Evolutionary conservation across 371 early-diverging fungal genomes (phyloP).

Genomic region (Haplosporangium sp.): DNA sequence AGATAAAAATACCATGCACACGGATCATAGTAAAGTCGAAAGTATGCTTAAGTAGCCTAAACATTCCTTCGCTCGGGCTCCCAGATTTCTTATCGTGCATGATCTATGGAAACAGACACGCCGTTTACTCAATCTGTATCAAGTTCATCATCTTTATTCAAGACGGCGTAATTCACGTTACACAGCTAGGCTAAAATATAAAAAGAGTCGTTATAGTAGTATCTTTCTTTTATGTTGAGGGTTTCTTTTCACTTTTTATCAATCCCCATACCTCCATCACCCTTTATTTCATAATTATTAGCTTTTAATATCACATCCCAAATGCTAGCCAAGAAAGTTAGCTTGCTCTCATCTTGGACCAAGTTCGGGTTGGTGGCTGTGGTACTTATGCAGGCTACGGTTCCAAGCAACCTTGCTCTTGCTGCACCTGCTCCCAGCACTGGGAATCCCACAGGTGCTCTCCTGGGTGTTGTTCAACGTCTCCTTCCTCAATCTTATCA

Average conservation of each 20-base stretch:
- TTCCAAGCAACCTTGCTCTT: not conserved
- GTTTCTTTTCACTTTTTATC: not conserved
- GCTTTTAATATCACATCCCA: not conserved
- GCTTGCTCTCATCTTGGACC: conserved; percentile 25
- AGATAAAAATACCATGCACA: not conserved
- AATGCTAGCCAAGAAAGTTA: conserved; percentile 16
- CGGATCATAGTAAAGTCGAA: not conserved
- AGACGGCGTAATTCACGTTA: not conserved
- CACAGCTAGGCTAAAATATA: not conserved
- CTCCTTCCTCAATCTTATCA: conserved; percentile 50
- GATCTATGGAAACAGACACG: conserved; percentile 15
- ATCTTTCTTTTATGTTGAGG: not conserved
- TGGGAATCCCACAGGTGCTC: conserved; percentile 4
- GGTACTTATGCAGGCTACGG: conserved; percentile 15
- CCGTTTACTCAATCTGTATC: conserved; percentile 5
- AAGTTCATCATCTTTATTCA: not conserved
- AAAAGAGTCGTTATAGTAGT: not conserved
- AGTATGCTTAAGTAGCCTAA: not conserved
- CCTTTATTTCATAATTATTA: not conserved
- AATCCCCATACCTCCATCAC: not conserved
- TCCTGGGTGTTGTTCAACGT: conserved; percentile 36
- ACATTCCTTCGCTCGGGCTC: not conserved
- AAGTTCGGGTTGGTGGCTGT: conserved; percentile 22
- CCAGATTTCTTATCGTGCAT: conserved; percentile 36
- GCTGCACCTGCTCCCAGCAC: conserved; percentile 14